Evolutionary conservation across 2,329 filamentous ascomycete genomes (phyloP).

Genomic region (Verticillium isaacii): DNA sequence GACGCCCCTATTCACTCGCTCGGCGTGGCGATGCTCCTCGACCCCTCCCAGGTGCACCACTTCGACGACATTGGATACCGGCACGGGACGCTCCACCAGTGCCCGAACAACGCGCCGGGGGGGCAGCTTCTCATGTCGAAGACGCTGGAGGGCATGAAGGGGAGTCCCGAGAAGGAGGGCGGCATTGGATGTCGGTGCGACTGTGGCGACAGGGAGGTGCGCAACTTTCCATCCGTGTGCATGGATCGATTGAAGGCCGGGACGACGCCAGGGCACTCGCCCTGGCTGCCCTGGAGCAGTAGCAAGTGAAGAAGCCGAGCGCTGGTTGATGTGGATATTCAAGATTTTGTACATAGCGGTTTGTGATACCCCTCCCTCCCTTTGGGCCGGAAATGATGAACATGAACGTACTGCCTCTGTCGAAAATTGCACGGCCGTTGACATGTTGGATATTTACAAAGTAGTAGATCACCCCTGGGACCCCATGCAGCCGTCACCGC

Average conservation of each 20-base stretch:
- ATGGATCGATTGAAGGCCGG: constrained; percentile 34
- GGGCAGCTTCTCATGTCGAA: constrained; percentile 27
- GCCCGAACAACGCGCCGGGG: constrained; percentile 29
- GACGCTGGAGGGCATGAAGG: constrained; percentile 20
- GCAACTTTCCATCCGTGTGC: constrained; percentile 29
- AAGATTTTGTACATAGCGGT: neutral
- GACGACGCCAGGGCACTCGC: constrained; percentile 32
- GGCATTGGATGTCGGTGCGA: constrained; percentile 36
- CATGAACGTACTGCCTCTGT: neutral
- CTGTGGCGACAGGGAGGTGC: constrained; percentile 26
- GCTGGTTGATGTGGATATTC: neutral
- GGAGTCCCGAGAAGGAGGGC: constrained; percentile 23
- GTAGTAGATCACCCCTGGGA: neutral
- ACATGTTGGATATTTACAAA: neutral
- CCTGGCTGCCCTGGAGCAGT: constrained; percentile 4
- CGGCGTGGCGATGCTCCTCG: constrained; percentile 34
- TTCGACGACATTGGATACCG: constrained; percentile 39
- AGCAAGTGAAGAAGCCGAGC: neutral
- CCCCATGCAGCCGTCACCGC: neutral
- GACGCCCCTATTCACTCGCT: constrained; percentile 39
- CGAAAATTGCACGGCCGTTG: too few relatives aligned
- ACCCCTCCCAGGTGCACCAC: constrained; percentile 34
- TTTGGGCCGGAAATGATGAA: neutral
- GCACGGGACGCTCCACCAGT: constrained; percentile 27
- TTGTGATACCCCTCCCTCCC: neutral